These are phyloP conservation scores for Erythrophleum ivorense DNA, from an alignment of 331 rosid genomes.

Conservation along the genomic window DNA sequence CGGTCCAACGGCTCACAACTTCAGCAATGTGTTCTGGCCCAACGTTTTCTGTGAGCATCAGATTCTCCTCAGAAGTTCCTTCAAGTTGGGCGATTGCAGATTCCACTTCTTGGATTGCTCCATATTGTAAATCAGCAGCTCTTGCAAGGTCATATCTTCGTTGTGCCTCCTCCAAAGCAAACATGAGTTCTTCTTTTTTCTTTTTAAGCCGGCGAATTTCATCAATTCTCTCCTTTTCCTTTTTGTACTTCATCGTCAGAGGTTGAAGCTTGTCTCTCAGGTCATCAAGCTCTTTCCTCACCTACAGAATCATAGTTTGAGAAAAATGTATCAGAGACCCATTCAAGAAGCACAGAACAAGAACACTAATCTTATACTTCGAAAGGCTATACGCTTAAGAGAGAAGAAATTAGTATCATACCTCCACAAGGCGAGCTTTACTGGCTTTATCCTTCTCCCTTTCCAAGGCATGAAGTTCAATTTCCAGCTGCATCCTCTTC, in stretches of 20 bases:
- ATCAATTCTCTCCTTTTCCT: constrained; percentile 81
- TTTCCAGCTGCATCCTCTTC: no score
- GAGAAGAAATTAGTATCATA: constrained; percentile 85
- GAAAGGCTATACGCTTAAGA: constrained; percentile 59
- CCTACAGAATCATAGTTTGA: neutral
- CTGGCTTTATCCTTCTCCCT: no score
- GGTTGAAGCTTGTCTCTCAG: constrained; percentile 95
- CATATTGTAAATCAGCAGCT: constrained; percentile 67
- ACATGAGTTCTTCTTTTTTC: constrained; percentile 63
- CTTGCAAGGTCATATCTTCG: constrained; percentile 68
- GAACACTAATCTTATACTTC: no score
- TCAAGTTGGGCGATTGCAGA: constrained; percentile 59
- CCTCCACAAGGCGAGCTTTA: no score
- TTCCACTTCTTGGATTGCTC: constrained; percentile 70
- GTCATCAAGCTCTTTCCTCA: no score
- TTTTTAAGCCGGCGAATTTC: constrained; percentile 76
- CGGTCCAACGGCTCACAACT: constrained; percentile 77
- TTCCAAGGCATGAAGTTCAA: no score
- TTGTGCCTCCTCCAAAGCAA: constrained; percentile 69
- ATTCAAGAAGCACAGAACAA: neutral
- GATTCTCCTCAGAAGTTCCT: constrained; percentile 55
- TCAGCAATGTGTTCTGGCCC: constrained; percentile 70
- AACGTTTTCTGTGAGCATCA: constrained; percentile 65
- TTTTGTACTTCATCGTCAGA: constrained; percentile 72
- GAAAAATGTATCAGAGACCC: neutral